phyloP scores from a whole-genome alignment of 495 filamentous ascomycete genomes.

The Cairneyella variabilis region DNA sequence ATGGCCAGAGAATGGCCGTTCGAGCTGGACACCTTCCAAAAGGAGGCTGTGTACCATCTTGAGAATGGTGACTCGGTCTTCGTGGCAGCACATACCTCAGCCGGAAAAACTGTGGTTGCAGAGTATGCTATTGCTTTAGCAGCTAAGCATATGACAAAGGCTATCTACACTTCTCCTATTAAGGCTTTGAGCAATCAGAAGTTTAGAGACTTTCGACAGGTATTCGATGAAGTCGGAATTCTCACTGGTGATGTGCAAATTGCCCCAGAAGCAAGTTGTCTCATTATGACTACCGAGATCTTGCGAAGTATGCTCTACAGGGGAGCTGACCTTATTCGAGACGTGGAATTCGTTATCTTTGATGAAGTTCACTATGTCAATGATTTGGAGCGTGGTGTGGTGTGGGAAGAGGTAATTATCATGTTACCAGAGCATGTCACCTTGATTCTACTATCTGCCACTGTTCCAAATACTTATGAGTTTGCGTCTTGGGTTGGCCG shows the following conservation, averaged over 20 bases:
- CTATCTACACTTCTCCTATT: constrained; percentile 98
- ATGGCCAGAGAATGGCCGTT: constrained; percentile 97
- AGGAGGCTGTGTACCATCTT: constrained; percentile 96
- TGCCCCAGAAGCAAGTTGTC: constrained; percentile 92
- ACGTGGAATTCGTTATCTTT: constrained; percentile 98
- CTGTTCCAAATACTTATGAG: constrained; percentile 94
- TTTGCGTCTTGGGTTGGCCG: constrained; percentile 98
- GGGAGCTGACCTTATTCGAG: constrained; percentile 91
- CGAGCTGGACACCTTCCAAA: constrained; percentile 96
- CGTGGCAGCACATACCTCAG: constrained; percentile 97
- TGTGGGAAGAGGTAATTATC: constrained; percentile 99
- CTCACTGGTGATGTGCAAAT: constrained; percentile 98
- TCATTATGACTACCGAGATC: constrained; percentile 99
- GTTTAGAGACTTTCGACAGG: constrained; percentile 86
- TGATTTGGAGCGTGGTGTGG: constrained; percentile 92
- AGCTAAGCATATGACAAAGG: constrained; percentile 97
- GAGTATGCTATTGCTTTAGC: constrained; percentile 97
- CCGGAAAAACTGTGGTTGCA: constrained; percentile 96
- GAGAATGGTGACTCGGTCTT: constrained; percentile 97
- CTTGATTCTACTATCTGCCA: constrained; percentile 90
- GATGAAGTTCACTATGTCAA: constrained; percentile 99
- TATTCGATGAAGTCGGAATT: constrained; percentile 94
- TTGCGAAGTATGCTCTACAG: constrained; percentile 96
- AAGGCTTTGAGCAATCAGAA: constrained; percentile 99
- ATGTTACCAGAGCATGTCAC: constrained; percentile 98